phyloP scores from a whole-genome alignment of 805 yeast species.

The Starmerella vaccinii region DNA sequence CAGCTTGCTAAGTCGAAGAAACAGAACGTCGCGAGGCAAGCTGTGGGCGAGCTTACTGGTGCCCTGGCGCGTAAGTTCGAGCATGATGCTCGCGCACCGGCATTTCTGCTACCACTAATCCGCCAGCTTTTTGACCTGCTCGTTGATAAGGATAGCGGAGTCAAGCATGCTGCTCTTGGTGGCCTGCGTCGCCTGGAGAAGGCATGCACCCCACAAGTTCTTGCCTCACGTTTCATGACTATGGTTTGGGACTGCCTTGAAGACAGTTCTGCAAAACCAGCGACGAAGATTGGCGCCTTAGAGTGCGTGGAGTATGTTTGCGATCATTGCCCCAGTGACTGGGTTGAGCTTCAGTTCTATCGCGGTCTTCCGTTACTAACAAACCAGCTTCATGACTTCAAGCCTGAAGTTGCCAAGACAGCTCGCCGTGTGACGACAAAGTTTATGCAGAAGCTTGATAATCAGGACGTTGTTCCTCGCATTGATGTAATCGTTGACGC shows the following conservation, averaged over 20 bases:
- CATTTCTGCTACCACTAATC: conserved; percentile 56
- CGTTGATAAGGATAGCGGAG: conserved; percentile 80
- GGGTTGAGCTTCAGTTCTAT: conserved; percentile 70
- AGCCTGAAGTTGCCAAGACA: conserved; percentile 84
- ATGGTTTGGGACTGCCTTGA: conserved; percentile 49
- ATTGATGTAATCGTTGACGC: conserved; percentile 77
- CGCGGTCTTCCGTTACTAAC: conserved; percentile 75
- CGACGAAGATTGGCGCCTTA: conserved; percentile 72
- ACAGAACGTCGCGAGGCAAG: conserved; percentile 64
- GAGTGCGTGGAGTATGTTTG: conserved; percentile 61
- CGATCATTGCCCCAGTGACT: conserved; percentile 73
- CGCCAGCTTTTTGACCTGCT: conserved; percentile 56
- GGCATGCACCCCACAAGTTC: conserved; percentile 65
- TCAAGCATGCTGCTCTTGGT: conserved; percentile 74
- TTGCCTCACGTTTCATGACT: conserved; percentile 59
- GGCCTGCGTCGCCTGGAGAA: conserved; percentile 63
- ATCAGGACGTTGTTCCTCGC: conserved; percentile 82
- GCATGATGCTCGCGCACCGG: conserved; percentile 58
- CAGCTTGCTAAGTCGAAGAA: conserved; percentile 66
- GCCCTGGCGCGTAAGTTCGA: conserved; percentile 52
- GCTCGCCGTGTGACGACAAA: conserved; percentile 62
- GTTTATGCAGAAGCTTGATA: conserved; percentile 76
- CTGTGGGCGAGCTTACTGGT: conserved; percentile 53
- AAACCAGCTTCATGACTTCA: conserved; percentile 86
- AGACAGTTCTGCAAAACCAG: conserved; percentile 84